These are phyloP conservation scores for Lentinula lateritia DNA, from an alignment of 768 basidiomycete genomes.

Conservation along the genomic window DNA sequence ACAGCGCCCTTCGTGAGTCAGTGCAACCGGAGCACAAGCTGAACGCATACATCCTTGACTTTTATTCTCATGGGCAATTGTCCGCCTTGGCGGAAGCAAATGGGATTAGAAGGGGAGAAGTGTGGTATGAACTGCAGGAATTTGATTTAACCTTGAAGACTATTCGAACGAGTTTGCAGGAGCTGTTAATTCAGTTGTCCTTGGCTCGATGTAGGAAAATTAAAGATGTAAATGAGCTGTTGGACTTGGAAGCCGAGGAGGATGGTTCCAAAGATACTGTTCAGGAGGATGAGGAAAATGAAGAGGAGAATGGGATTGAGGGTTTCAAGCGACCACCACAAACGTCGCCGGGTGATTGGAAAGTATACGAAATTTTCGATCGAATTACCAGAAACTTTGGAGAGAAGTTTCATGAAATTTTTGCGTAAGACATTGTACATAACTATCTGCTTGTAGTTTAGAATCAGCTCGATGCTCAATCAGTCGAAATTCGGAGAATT, in stretches of 20 bases:
- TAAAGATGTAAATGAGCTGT: constrained; percentile 13
- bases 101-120: constrained; percentile 52
- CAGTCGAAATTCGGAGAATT: too few species aligned
- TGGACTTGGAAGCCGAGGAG: constrained; percentile 13
- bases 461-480: too few species aligned
- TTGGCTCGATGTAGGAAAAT: constrained; percentile 14
- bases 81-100: constrained; percentile 44
- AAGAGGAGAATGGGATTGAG: constrained; percentile 11
- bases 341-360: constrained; percentile 46
- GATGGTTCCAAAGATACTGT: constrained; percentile 16
- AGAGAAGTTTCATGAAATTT: neutral
- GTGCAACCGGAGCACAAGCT: constrained; percentile 23
- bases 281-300: constrained; percentile 4
- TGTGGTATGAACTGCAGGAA: constrained; percentile 63
- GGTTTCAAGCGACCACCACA: constrained; percentile 27
- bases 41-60: constrained; percentile 67
- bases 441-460: too few species aligned
- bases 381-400: neutral
- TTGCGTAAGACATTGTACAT: neutral
- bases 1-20: constrained; percentile 11
- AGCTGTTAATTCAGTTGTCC: constrained; percentile 29
- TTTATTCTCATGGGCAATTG: constrained; percentile 60
- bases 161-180: constrained; percentile 44
- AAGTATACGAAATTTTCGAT: constrained; percentile 38
- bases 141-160: constrained; percentile 47